A percentile compares a stretch with the other conserved stretches of the same genome.
Conservation (phyloP, 148 eudicot genomes). For the Diospyros lotus region DNA sequence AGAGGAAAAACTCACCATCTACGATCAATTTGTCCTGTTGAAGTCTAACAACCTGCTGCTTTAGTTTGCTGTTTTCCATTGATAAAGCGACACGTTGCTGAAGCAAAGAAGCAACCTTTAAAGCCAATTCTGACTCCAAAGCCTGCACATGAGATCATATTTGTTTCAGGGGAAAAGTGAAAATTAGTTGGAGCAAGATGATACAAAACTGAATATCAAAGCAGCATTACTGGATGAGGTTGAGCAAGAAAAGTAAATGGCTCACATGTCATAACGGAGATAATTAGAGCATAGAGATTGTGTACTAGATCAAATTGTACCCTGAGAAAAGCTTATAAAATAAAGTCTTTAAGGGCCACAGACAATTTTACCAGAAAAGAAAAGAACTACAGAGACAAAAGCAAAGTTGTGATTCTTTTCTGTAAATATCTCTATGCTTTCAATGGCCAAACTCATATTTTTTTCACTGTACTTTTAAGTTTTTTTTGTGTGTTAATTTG, state of each 20-base stretch:
- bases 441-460: not conserved
- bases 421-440: not conserved
- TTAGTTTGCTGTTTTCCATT: conserved; percentile 53
- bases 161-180: not conserved
- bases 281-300: not conserved
- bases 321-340: not conserved
- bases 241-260: not conserved
- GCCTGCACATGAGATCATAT: conserved; percentile 33
- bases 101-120: conserved; percentile 40
- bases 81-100: conserved; percentile 54
- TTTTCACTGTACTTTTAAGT: too few species aligned
- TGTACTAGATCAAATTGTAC: not conserved
- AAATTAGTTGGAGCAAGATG: not conserved
- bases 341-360: not conserved
- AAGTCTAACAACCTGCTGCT: conserved; percentile 47
- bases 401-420: not conserved
- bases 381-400: not conserved
- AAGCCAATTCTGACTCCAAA: conserved; percentile 52
- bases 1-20: conserved; percentile 40
- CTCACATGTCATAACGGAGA: not conserved
- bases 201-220: not conserved
- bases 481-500: too few species aligned
- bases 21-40: conserved; percentile 42
- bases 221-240: not conserved
- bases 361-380: not conserved